Evolutionary conservation across 2,329 filamentous ascomycete genomes (phyloP).

Genomic region (Fusarium stilboides): DNA sequence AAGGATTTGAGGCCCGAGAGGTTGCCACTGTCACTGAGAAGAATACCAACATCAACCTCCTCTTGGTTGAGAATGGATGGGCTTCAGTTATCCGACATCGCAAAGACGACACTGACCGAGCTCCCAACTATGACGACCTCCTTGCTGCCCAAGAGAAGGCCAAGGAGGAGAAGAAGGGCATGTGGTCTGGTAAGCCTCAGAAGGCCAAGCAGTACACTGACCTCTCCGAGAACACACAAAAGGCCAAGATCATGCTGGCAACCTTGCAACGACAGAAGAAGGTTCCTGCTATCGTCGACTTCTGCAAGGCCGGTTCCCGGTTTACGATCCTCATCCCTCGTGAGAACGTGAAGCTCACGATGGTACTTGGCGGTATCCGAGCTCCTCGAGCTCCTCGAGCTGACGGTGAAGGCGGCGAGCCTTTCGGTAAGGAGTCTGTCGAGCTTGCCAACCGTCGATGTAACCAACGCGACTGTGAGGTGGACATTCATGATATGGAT

Average conservation of each 20-base stretch:
- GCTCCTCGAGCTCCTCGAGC: constrained; percentile 87
- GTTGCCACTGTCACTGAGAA: constrained; percentile 89
- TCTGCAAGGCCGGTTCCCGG: constrained; percentile 95
- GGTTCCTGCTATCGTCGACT: constrained; percentile 94
- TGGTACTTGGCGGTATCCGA: constrained; percentile 93
- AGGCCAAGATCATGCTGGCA: constrained; percentile 93
- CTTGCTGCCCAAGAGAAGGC: constrained; percentile 85
- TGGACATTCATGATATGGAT: constrained; percentile 94
- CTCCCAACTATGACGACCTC: constrained; percentile 93
- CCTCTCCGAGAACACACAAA: constrained; percentile 92
- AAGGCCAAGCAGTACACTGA: constrained; percentile 88
- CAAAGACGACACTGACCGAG: constrained; percentile 93
- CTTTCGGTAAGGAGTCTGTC: constrained; percentile 94
- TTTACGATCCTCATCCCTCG: constrained; percentile 94
- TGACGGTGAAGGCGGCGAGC: constrained; percentile 85
- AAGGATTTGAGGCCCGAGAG: constrained; percentile 94
- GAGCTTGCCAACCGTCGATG: constrained; percentile 91
- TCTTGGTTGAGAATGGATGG: constrained; percentile 92
- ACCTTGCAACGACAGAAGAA: constrained; percentile 92
- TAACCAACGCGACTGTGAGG: constrained; percentile 95
- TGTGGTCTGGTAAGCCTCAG: constrained; percentile 93
- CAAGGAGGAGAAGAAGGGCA: constrained; percentile 90
- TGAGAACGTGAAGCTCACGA: constrained; percentile 93
- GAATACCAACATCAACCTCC: constrained; percentile 88
- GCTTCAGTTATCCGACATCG: constrained; percentile 95